Evolutionary conservation across 306 rosid genomes (phyloP), one percentile per base, ranked within the genome.

Genomic region (Glycine soja): DNA sequence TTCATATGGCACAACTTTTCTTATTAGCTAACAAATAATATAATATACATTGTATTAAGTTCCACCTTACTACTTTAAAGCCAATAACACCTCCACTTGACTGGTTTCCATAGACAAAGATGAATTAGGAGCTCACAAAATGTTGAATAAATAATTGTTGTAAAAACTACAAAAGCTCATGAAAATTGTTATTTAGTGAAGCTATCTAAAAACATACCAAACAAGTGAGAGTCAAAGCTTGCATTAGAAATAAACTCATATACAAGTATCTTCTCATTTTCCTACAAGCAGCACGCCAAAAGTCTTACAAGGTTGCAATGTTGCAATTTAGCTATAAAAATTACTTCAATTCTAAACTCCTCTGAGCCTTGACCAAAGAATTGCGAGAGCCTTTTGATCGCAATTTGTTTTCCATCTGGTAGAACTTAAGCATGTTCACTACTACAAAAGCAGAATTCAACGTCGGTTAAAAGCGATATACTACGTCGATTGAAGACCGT

Each of bases 241-340:
- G 65, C 62, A 62, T 91, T 89, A 19, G 86, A 85, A 87, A 89
- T 72, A 74, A 68, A 87, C 81, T 90, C 94, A 24, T 90, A 92
- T 3, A 90, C 81, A 11, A 87, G 88, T 50, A 88, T 51, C 79
- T 86, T 91, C 64, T 91, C 95, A n/a, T 85, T 80, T 85, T 66
- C 84, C 9, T 89, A 88, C 32, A 85, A 32, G 84, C 90, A 67
- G 62, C 81, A 92, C 3, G 85, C 97, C 53, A 90, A 66, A 15
- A 92, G 90, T 84, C 86, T 87, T 2, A 89, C 91, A 24, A 92
- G 91, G 82, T 90, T 90, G 19, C 85, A 75, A 6, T 88, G 94
- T 59, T 92, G 97, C 81, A 84, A 42, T 70, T 84, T 80, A 16
- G 84, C 84, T 61, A 80, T 84, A 16, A 84, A 75, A 7, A 51